Base-by-base conservation (phyloP, 148 eudicot species). In the Chenopodium album region DNA sequence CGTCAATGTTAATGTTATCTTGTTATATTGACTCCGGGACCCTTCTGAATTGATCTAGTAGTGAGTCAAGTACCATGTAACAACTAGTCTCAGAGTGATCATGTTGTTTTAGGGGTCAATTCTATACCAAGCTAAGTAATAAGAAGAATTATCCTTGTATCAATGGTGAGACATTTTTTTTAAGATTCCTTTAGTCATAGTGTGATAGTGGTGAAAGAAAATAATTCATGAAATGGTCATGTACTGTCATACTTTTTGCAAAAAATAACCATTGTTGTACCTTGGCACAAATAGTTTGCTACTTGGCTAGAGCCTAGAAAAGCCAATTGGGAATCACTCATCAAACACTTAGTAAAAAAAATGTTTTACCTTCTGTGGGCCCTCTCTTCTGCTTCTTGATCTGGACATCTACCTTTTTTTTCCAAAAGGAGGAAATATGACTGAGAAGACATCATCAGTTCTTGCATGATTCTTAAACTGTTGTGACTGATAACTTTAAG, bases 311-410 rank as follows among this genome's bases (percentile, higher is more conserved):
- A 77, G 41, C 74, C 74, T 71, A 71, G 26, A 41, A 71, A 71
- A 71, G 52, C 77, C 70, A 72, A 73, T 62, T 73, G 62, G 77
- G 46, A 44, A 80, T 71, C 73, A 73, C 28, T 73, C 75, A 62
- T 80, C 37, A 44, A 56, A 26, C 60, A 64, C 71, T 72, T 34
- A 17, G 2, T 9, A 4, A 4, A 12, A 56, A 73, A 63, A 28
- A 73, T 59, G 71, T 48, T n/a, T 72, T 73, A 12, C 29, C 20
- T 47, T 48, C 0, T 80, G 76, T 65, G 64, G 78, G 52, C 6
- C 78, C 64, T 46, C 62, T 74, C 29, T 74, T 71, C 11, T 47
- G 28, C n/a, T 22, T 79, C 29, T 80, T 80, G 69, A 72, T 80
- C 31, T 47, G 34, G 69, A 71, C 44, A 41, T 41, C 44, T 41